Evolutionary conservation across 108 stramenopile genomes (phyloP).

Genomic region (Cyclotella sp.): DNA sequence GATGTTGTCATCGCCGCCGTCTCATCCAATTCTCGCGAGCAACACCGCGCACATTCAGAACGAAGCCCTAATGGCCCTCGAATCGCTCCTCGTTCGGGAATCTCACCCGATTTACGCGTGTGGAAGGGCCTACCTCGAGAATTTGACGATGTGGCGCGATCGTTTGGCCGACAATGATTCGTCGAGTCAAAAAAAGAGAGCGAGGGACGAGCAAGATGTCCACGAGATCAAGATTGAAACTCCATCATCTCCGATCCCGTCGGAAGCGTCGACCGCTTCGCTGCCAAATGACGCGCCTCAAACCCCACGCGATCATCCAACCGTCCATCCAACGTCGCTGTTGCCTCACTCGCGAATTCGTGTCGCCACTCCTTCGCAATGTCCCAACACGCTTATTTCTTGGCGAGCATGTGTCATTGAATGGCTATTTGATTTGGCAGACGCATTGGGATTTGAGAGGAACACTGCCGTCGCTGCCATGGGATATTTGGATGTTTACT

Average conservation of each 20-base stretch:
- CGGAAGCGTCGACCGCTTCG: neutral
- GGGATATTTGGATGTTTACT: conserved; percentile 30
- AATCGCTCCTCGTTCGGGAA: conserved; percentile 7
- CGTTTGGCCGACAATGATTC: neutral
- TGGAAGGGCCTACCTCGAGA: conserved; percentile 14
- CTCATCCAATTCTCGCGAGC: neutral
- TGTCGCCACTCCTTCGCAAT: neutral
- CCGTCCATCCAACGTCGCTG: neutral
- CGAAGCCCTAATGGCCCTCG: conserved; percentile 8
- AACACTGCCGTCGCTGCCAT: conserved; percentile 23
- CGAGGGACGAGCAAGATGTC: neutral
- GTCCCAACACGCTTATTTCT: conserved; percentile 18
- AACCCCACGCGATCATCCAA: neutral
- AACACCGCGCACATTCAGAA: conserved; percentile 3
- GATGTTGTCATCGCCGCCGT: neutral
- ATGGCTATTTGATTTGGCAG: conserved; percentile 18
- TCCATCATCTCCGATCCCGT: neutral
- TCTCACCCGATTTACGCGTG: conserved; percentile 20
- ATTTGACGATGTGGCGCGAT: conserved; percentile 18
- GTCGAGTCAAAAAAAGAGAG: neutral
- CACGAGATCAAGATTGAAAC: neutral
- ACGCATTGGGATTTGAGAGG: conserved; percentile 3
- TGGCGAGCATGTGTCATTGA: conserved; percentile 19
- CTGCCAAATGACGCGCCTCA: neutral
- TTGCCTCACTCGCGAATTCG: neutral